Percentiles rank a stretch among this genome's conserved stretches.
Conservation (phyloP, 2,329 filamentous ascomycete species). For the Sporothrix schenckii region DNA sequence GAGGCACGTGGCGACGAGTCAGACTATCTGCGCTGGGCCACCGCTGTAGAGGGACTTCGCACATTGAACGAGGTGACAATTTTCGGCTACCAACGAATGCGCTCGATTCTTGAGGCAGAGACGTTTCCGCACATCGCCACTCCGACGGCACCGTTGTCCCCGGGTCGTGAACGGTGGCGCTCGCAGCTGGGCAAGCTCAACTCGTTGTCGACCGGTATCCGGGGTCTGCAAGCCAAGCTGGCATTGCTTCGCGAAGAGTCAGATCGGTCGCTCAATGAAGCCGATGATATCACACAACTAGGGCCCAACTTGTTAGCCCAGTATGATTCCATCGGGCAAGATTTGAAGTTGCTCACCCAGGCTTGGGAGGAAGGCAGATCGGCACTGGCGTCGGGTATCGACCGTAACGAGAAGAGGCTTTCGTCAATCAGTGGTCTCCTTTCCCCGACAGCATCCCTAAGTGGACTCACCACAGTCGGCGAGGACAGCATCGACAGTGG, state of each 20-base stretch:
- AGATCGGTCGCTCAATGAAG: constrained; percentile 73
- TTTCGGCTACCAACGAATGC: constrained; percentile 66
- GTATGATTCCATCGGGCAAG: constrained; percentile 91
- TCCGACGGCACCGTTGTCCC: constrained; percentile 65
- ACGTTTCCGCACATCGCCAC: constrained; percentile 59
- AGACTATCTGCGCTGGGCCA: constrained; percentile 78
- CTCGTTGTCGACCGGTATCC: constrained; percentile 84
- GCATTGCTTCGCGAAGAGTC: constrained; percentile 90
- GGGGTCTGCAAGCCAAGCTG: constrained; percentile 91
- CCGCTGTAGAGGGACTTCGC: constrained; percentile 74
- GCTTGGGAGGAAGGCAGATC: constrained; percentile 88
- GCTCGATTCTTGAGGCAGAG: constrained; percentile 75
- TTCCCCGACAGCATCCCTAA: constrained; percentile 65
- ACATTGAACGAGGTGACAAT: constrained; percentile 64
- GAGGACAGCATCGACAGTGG: constrained; percentile 41
- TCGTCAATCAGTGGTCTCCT: constrained; percentile 63
- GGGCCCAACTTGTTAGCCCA: constrained; percentile 79
- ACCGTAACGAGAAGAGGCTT: constrained; percentile 73
- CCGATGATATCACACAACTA: constrained; percentile 72
- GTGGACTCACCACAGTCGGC: constrained; percentile 67
- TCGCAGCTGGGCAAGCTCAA: constrained; percentile 86
- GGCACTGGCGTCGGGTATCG: constrained; percentile 78
- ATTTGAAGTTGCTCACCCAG: constrained; percentile 76
- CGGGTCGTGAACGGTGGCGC: constrained; percentile 80
- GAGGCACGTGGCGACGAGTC: constrained; percentile 77